Evolutionary conservation across 768 basidiomycete species (phyloP).

Genomic region (Tricholoma furcatifolium): DNA sequence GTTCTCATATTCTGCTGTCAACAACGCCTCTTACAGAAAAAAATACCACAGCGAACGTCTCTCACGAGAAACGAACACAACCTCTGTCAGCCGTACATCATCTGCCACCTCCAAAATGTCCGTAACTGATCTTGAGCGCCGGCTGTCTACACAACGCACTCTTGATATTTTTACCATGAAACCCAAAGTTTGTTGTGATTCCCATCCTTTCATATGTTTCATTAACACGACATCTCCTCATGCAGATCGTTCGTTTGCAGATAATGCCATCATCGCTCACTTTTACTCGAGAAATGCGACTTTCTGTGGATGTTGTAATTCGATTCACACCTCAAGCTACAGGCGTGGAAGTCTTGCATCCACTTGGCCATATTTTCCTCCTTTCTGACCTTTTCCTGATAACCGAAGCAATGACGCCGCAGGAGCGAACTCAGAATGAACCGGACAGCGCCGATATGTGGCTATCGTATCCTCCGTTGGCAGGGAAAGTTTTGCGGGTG

Average conservation of each 20-base stretch:
- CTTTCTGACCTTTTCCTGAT: slow-evolving; percentile 92
- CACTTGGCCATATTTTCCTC: slow-evolving; percentile 79
- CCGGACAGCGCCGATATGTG: slow-evolving; percentile 79
- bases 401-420: slow-evolving; percentile 77
- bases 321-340: slow-evolving; percentile 77
- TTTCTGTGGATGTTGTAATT: slow-evolving; percentile 69
- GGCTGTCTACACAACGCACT: slow-evolving; percentile 74
- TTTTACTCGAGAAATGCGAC: slow-evolving; percentile 75
- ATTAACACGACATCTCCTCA: not conserved
- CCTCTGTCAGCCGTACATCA: slow-evolving; percentile 52
- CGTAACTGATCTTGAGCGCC: slow-evolving; percentile 75
- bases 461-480: slow-evolving; percentile 91
- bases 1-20: slow-evolving; percentile 24
- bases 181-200: slow-evolving; percentile 60
- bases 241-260: slow-evolving; percentile 85
- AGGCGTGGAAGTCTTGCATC: slow-evolving; percentile 72
- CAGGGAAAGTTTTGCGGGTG: slow-evolving; percentile 88
- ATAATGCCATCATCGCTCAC: slow-evolving; percentile 79
- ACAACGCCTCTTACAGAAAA: no score
- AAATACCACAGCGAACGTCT: slow-evolving; percentile 51
- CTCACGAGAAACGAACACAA: slow-evolving; percentile 58
- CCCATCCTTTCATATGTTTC: not conserved
- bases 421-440: slow-evolving; percentile 52
- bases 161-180: slow-evolving; percentile 96
- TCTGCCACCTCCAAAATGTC: slow-evolving; percentile 53